Base-by-base conservation (phyloP, 805 yeast genomes). In the Sugiyamaella lignohabitans region DNA sequence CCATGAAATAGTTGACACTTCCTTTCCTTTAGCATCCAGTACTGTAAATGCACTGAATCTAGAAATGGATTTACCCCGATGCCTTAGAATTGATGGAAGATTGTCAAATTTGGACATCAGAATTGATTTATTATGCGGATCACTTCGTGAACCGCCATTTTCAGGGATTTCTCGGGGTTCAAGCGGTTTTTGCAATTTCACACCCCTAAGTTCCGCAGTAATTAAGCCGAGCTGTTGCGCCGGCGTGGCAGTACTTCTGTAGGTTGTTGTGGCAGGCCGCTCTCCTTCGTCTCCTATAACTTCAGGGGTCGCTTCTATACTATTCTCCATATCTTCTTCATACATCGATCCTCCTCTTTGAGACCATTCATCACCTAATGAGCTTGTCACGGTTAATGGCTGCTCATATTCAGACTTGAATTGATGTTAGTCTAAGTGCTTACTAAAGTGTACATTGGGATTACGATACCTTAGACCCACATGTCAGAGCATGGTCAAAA, bases 1-100 rank as follows among this genome's bases (percentile, higher is more conserved):
- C 98, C 98, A 93, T 1, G 91, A 72, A 11, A 91, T 83, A 0
- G 84, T 68, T 30, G 72, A 72, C 0, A 76, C 70, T 58, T 89
- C 97, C 60, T 87, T 89, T 4, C 96, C 97, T 55, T 78, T 84
- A 2, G 74, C 60, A 59, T 88, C 96, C 11, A 93, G 68, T 1
- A 80, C 75, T 39, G 81, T 65, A 36, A 91, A 72, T 0, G 97
- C 96, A 6, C 73, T 69, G 47, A 85, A 88, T 45, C 78, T 78
- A 16, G 75, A 74, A 52, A 80, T 80, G 3, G 78, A 66, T 16
- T 74, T 70, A 3, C 87, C 94, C 32, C 98, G 69, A 46, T 79
- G 82, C 38, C 89, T 70, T 48, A 93, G 67, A 14, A 87, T 81
- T 5, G 81, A 72, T 1, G 91, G 82, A 50, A 93, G 67, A 47